These are phyloP conservation scores for Ceratobasidium sp. DNA, from an alignment of 1,284 basidiomycete genomes.

Conservation along the genomic window DNA sequence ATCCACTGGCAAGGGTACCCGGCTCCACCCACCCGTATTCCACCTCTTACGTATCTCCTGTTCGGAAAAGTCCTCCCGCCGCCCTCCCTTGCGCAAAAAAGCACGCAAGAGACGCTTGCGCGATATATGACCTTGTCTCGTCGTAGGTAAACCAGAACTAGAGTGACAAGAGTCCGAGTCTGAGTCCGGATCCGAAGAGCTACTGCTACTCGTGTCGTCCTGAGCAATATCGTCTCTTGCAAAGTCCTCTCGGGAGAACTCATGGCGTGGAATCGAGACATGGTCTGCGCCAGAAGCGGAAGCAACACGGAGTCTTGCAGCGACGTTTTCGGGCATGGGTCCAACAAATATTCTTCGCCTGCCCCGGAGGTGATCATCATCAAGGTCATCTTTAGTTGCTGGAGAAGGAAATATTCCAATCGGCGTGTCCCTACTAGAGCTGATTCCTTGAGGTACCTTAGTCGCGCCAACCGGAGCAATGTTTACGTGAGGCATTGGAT, in stretches of 20 bases:
- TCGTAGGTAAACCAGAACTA: background rate
- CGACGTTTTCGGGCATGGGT: slow-evolving; percentile 69
- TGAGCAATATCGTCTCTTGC: slow-evolving; percentile 8
- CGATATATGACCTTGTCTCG: background rate
- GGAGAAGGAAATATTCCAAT: slow-evolving; percentile 36
- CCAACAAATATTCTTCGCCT: slow-evolving; percentile 59
- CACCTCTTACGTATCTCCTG: slow-evolving; percentile 32
- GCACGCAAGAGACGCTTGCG: slow-evolving; percentile 28
- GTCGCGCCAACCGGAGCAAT: slow-evolving; percentile 41
- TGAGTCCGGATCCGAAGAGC: background rate
- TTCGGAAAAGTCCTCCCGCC: slow-evolving; percentile 24
- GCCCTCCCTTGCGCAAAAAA: slow-evolving; percentile 13
- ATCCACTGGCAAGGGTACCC: slow-evolving; percentile 28
- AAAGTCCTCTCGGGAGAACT: slow-evolving; percentile 21
- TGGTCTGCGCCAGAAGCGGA: background rate
- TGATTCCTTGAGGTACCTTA: slow-evolving; percentile 14
- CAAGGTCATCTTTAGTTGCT: slow-evolving; percentile 23
- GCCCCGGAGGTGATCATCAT: slow-evolving; percentile 47
- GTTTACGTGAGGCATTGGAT: slow-evolving; percentile 33
- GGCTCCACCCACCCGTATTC: slow-evolving; percentile 28
- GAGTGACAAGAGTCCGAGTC: background rate
- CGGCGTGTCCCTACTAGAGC: slow-evolving; percentile 10
- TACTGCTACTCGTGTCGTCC: background rate
- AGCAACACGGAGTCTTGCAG: slow-evolving; percentile 48
- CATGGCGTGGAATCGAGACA: background rate